Base-by-base conservation (phyloP, 2,329 filamentous ascomycete species). In the Epichloe glyceriae region DNA sequence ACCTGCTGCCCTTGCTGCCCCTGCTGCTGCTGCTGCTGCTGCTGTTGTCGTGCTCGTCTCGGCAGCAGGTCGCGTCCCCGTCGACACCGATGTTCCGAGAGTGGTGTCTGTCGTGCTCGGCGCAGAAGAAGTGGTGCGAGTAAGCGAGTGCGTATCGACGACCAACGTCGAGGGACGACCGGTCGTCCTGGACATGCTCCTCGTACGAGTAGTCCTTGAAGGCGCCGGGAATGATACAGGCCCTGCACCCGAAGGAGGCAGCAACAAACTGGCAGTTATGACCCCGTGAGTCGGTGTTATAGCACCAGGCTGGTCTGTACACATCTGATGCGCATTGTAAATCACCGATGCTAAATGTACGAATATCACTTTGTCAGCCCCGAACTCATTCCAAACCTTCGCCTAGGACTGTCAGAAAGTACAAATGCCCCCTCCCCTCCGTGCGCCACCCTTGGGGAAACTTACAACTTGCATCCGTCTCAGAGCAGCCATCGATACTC, bases 281-380 rank as follows among this genome's bases (percentile, higher is more conserved):
- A 74, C 74, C 19, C 67, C 61, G 60, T 82, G 78, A 5, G 80
- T 84, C 49, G 76, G 76, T n/a, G 70, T 65, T 33, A 76, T 66
- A 5, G 80, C 78, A 47, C 65, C 66, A 3, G 64, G 58, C 52
- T 78, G 63, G 4, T 68, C 70, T 39, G 64, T 61, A 59, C 85
- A 88, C 67, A 88, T 80, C 20, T 65, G 60, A 56, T 76, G 77
- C n/a, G 76, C 78, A 52, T 66, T 68, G 50, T 75, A 67, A 3
- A 74, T 70, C 33, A 69, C 65, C 8, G 59, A 52, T 11, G 64
- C 72, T 74, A 65, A 47, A 64, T 57, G 35, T 39, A 26, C 19
- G 14, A 26, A 5, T 19, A 30, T 30, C 10, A 4, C 19, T 19
- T 5, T 14, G 40, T 42, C 40, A 42, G 40, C 19, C 11, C 37